A percentile compares a stretch with the other conserved stretches of the same genome.
Conservation (phyloP, 495 filamentous ascomycete genomes). For the Aspergillus saccharolyticus region DNA sequence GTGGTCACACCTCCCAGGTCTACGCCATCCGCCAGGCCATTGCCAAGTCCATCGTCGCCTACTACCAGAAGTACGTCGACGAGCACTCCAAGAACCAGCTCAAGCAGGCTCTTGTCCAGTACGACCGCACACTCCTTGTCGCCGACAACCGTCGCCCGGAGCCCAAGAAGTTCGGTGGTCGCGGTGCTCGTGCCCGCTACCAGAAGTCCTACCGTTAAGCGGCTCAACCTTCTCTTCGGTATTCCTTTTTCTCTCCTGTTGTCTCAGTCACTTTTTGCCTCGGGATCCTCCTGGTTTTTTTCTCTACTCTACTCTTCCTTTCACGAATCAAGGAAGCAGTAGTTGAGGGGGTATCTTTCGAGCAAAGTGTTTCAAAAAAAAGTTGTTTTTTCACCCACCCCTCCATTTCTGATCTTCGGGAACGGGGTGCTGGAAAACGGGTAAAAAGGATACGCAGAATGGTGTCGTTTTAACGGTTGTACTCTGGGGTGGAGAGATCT, state of each 20-base stretch:
- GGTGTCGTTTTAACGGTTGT: slow-evolving; percentile 17
- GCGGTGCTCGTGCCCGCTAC: slow-evolving; percentile 92
- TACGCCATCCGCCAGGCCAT: slow-evolving; percentile 99
- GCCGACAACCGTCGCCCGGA: slow-evolving; percentile 94
- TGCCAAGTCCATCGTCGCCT: slow-evolving; percentile 95
- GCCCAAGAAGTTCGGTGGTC: slow-evolving; percentile 84
- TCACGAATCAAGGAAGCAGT: background rate
- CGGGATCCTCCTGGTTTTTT: background rate
- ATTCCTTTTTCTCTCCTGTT: slow-evolving; percentile 14
- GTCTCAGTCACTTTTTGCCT: background rate
- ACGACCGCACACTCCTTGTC: slow-evolving; percentile 94
- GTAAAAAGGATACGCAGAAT: slow-evolving; percentile 10
- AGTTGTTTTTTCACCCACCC: background rate
- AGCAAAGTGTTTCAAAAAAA: background rate
- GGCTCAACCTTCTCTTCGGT: slow-evolving; percentile 8
- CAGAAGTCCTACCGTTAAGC: slow-evolving; percentile 79
- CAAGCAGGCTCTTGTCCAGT: slow-evolving; percentile 88
- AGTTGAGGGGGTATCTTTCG: too few species aligned
- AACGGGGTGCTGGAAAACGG: background rate
- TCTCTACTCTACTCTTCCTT: background rate
- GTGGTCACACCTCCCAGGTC: slow-evolving; percentile 97
- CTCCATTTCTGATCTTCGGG: background rate
- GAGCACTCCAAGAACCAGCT: slow-evolving; percentile 99
- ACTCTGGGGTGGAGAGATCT: slow-evolving; percentile 12
- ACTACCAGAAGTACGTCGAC: slow-evolving; percentile 99